Evolutionary conservation across 208 protist species (phyloP).

Genomic region (Crithidia brevicula): DNA sequence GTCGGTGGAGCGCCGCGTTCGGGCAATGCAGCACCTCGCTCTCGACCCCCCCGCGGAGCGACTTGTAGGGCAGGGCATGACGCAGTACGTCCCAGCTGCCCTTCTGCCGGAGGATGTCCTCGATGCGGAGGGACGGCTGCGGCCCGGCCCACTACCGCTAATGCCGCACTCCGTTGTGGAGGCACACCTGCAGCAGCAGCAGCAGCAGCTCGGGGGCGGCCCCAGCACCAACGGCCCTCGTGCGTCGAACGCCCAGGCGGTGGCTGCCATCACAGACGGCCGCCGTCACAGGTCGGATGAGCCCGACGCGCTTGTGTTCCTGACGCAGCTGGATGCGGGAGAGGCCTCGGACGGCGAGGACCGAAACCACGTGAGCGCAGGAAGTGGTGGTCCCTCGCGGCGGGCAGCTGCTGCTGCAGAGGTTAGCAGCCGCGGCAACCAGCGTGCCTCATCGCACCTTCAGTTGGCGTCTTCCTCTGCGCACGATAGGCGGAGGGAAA

Average conservation of each 20-base stretch:
- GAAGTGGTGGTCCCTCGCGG: too few relatives aligned
- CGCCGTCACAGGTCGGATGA: background rate
- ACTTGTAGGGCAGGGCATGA: constrained; percentile 69
- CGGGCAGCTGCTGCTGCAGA: too few relatives aligned
- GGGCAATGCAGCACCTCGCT: constrained; percentile 71
- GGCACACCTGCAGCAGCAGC: constrained; percentile 9
- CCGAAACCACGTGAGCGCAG: too few relatives aligned
- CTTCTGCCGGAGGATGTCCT: constrained; percentile 44
- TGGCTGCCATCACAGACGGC: constrained; percentile 5
- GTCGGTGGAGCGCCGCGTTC: constrained; percentile 63
- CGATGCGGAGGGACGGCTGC: constrained; percentile 7
- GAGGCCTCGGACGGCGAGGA: background rate
- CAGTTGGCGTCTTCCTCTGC: too few relatives aligned
- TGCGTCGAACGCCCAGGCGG: background rate
- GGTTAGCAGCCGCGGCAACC: too few relatives aligned
- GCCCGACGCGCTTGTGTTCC: constrained; percentile 29
- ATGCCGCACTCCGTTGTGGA: constrained; percentile 31
- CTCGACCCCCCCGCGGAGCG: constrained; percentile 89
- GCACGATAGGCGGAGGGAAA: background rate
- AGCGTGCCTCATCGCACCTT: too few relatives aligned
- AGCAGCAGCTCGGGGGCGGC: background rate
- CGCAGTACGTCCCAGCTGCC: constrained; percentile 81
- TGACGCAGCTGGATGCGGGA: constrained; percentile 30
- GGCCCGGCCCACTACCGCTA: constrained; percentile 14
- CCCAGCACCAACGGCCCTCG: constrained; percentile 15